These are phyloP conservation scores for Auxenochlorella pyrenoidosa DNA, from an alignment of 139 green algal genomes.

Conservation along the genomic window DNA sequence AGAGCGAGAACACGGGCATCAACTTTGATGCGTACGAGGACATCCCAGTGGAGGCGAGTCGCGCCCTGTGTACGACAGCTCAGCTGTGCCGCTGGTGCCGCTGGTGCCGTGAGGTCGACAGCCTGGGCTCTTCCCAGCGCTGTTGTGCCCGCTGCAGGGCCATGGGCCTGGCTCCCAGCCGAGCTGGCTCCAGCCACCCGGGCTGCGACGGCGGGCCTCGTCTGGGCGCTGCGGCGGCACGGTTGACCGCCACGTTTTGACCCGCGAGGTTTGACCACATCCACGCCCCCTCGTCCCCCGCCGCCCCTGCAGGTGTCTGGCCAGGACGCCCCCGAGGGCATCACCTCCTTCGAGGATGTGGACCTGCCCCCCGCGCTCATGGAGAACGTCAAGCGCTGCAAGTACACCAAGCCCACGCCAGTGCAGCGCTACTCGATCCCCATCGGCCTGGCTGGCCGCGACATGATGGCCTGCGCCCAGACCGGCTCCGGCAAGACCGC, in stretches of 20 bases:
- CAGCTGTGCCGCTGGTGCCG: too few species aligned
- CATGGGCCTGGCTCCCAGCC: too few species aligned
- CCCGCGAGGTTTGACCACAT: too few species aligned
- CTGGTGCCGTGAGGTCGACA: too few species aligned
- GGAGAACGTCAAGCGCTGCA: conserved; percentile 94
- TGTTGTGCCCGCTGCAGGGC: too few species aligned
- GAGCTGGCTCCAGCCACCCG: too few species aligned
- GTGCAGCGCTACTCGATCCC: conserved; percentile 98
- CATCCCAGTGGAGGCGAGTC: conserved; percentile 90
- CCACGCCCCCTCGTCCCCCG: not conserved
- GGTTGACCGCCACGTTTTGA: not conserved
- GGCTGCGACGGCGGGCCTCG: too few species aligned
- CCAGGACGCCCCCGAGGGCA: conserved; percentile 80
- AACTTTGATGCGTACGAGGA: conserved; percentile 99
- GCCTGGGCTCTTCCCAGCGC: too few species aligned
- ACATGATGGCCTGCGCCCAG: conserved; percentile 97
- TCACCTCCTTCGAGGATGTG: conserved; percentile 89
- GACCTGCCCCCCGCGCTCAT: conserved; percentile 81
- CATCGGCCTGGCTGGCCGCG: conserved; percentile 91
- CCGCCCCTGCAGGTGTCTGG: not conserved
- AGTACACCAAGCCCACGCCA: conserved; percentile 98
- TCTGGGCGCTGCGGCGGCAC: too few species aligned
- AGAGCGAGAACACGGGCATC: conserved; percentile 95
- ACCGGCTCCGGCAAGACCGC: conserved; percentile 99
- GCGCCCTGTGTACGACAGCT: too few species aligned